Evolutionary conservation across 2,329 filamentous ascomycete species (phyloP), one percentile per base, ranked within the genome.

Genomic region (Rhytidhysteron rufulum): DNA sequence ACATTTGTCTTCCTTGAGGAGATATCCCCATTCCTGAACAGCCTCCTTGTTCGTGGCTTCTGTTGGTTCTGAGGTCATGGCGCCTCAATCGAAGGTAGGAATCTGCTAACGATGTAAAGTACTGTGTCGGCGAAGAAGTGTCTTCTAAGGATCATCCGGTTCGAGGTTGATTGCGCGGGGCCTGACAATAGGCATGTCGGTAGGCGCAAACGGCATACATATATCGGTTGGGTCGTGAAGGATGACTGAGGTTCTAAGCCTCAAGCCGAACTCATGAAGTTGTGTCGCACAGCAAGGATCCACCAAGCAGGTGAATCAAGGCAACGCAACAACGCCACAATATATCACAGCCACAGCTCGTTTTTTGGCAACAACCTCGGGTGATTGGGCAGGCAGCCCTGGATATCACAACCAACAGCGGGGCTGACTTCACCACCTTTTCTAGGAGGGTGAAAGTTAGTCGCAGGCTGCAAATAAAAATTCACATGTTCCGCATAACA

Each of bases 1-100:
- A 39, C 69, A 72, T 53, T 74, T 74, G 62, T 75, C 71, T n/a
- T 60, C 53, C 52, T 71, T 68, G 57, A 75, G 70, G 27, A 75
- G 55, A 46, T 73, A 74, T 10, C 70, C 71, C 72, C 72, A 75
- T 48, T 73, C 74, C 45, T 74, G 62, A 38, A 61, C 62, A 5
- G 72, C 71, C 55, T 75, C 72, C 40, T 51, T 51, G 16, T 58
- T 51, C 21, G 57, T 51, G n/a, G 60, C 53, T 34, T 64, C 50
- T n/a, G 45, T 49, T 31, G 54, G 38, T 46, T 61, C 57, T 22
- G 55, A 43, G 22, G 54, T 53, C 60, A 64, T 65, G n/a, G 34
- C 40, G 22, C 34, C 48, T 51, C 45, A n/a, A n/a, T n/a, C n/a
- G n/a, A n/a, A n/a, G n/a, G n/a, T n/a, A n/a, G n/a, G n/a, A n/a